These are phyloP conservation scores for Fusarium goolgardi DNA, from an alignment of 2,329 filamentous ascomycete genomes.

Conservation along the genomic window DNA sequence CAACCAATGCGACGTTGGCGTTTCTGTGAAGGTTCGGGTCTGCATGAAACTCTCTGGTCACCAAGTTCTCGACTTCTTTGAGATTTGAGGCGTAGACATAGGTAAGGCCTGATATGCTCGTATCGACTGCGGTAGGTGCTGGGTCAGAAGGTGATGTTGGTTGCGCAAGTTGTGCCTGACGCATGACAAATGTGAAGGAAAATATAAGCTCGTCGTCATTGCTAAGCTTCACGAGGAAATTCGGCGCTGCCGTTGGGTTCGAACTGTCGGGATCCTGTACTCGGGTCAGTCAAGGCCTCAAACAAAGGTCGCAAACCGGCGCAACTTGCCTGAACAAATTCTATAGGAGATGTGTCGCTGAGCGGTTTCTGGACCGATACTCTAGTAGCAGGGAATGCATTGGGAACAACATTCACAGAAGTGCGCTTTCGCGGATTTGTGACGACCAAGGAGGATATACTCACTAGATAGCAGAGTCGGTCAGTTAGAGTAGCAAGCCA, in stretches of 20 bases:
- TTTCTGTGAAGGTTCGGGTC: slow-evolving; percentile 98
- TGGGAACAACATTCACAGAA: slow-evolving; percentile 82
- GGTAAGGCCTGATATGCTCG: slow-evolving; percentile 86
- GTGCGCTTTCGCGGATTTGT: slow-evolving; percentile 82
- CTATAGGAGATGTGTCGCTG: slow-evolving; percentile 80
- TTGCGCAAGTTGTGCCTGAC: slow-evolving; percentile 61
- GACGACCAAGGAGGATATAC: slow-evolving; percentile 84
- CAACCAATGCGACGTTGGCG: slow-evolving; percentile 93
- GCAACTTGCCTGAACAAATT: slow-evolving; percentile 86
- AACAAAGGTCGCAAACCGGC: slow-evolving; percentile 37
- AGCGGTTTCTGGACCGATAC: slow-evolving; percentile 77
- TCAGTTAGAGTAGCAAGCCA: slow-evolving; percentile 38
- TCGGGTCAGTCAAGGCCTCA: slow-evolving; percentile 33
- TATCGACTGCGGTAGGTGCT: slow-evolving; percentile 68
- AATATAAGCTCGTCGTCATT: slow-evolving; percentile 95
- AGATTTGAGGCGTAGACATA: slow-evolving; percentile 89
- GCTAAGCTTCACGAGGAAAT: slow-evolving; percentile 85
- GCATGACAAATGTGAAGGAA: slow-evolving; percentile 89
- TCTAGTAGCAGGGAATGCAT: slow-evolving; percentile 86
- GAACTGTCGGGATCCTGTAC: slow-evolving; percentile 79
- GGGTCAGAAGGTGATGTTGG: slow-evolving; percentile 60
- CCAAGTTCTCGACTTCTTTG: slow-evolving; percentile 90
- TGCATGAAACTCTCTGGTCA: slow-evolving; percentile 95
- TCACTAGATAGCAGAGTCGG: slow-evolving; percentile 68
- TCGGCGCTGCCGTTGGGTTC: slow-evolving; percentile 63